Evolutionary conservation across 2,329 filamentous ascomycete species (phyloP), one percentile per base, ranked within the genome.

Genomic region (Botrytis sinoallii): DNA sequence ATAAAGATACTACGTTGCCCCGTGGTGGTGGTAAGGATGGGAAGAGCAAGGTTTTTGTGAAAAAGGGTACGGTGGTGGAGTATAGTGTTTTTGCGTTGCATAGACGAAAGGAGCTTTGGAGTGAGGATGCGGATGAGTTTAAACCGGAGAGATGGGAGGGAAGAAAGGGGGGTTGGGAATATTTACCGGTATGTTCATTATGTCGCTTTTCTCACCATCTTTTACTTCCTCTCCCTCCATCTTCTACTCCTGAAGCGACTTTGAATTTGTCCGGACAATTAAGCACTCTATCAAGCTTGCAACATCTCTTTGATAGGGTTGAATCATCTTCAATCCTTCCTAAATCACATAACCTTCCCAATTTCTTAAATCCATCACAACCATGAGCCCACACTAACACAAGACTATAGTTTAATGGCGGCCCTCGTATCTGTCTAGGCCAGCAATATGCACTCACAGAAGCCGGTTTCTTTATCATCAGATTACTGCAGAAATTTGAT

Each of bases 101-200:
- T 67, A 78, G 79, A 22, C 77, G 82, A 42, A 80, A 79, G 42
- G 82, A 84, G 69, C 76, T 84, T 7, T 84, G 81, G 76, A 83
- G 83, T 0, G 55, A 75, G 9, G 80, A 44, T 79, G 84, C 46
- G 83, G 76, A 81, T 5, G 79, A 80, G 40, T 84, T 83, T 67
- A 78, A 73, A 0, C 83, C 83, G 2, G 82, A 84, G 70, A 76
- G 83, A 29, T 84, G 81, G 81, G 79, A 79, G 18, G 76, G 76
- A 9, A 74, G 74, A 44, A 88, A 71, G 85, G 87, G 76, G 84
- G 88, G n/a, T 76, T 84, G 48, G 84, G 82, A 81, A 10, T 84
- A 80, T 76, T 73, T 84, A 18, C 82, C 82, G 12, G 79, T 80
- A 75, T 75, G 79, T 63, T 52, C 25, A 68, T 48, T 52, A 16